phyloP scores from a whole-genome alignment of 108 stramenopile genomes.

The Seminavis robusta region DNA sequence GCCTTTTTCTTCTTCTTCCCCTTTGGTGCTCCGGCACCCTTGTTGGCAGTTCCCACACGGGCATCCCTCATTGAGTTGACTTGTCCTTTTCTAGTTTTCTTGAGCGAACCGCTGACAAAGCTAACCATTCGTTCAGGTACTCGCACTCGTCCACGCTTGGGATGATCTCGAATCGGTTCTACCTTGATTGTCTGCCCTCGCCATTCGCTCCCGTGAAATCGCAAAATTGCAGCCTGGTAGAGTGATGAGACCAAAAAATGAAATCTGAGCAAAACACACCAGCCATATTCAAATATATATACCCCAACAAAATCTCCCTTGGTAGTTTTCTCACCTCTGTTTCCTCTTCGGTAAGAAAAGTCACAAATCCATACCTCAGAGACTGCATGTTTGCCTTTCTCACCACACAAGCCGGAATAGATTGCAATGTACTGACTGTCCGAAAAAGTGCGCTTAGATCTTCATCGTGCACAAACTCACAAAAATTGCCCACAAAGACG shows the following conservation, averaged over 20 bases:
- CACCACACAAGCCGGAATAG: slow-evolving; percentile 74
- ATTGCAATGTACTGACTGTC: slow-evolving; percentile 42
- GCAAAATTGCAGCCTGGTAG: slow-evolving; percentile 51
- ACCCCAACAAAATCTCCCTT: too few species aligned
- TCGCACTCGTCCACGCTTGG: slow-evolving; percentile 56
- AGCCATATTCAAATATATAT: too few species aligned
- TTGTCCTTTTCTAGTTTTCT: slow-evolving; percentile 16
- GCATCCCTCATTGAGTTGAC: neutral
- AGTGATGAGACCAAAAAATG: neutral
- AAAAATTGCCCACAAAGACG: slow-evolving; percentile 73
- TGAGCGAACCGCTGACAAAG: slow-evolving; percentile 51
- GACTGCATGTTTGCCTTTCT: slow-evolving; percentile 64
- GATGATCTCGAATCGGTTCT: slow-evolving; percentile 69
- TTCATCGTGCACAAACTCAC: slow-evolving; percentile 76
- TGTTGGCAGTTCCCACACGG: neutral
- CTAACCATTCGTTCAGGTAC: slow-evolving; percentile 74
- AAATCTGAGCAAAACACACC: too few species aligned
- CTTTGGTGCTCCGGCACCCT: neutral
- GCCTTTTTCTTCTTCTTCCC: slow-evolving; percentile 3
- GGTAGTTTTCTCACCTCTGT: slow-evolving; percentile 79
- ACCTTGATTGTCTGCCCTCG: slow-evolving; percentile 59
- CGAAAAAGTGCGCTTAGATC: slow-evolving; percentile 66
- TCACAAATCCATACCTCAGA: slow-evolving; percentile 73
- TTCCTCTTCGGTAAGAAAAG: slow-evolving; percentile 46
- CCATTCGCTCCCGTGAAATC: slow-evolving; percentile 57